These are phyloP conservation scores for Dendrothele bispora DNA, from an alignment of 768 basidiomycete genomes.

Conservation along the genomic window DNA sequence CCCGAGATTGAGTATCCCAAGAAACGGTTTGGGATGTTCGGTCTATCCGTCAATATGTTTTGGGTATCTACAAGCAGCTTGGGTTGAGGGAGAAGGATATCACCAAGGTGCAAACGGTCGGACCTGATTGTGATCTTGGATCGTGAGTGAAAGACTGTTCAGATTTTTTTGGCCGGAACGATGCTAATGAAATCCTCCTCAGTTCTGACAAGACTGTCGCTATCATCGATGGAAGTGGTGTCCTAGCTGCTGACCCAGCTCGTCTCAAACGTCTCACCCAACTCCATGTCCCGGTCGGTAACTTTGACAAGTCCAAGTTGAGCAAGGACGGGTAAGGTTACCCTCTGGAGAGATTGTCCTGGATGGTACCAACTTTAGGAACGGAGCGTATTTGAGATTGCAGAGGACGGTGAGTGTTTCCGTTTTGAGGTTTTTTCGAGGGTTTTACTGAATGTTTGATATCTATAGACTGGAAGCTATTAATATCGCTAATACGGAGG, in stretches of 20 bases:
- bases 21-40: constrained; percentile 94
- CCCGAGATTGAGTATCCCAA: constrained; percentile 95
- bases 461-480: constrained; percentile 78
- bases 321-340: constrained; percentile 80
- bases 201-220: constrained; percentile 93
- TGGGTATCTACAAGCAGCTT: constrained; percentile 93
- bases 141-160: no score
- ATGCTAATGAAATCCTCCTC: constrained; percentile 89
- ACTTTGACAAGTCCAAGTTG: constrained; percentile 84
- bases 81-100: constrained; percentile 93
- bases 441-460: neutral
- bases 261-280: constrained; percentile 92
- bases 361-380: constrained; percentile 96
- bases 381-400: constrained; percentile 94
- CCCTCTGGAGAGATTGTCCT: constrained; percentile 87
- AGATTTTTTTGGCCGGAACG: no score
- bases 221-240: constrained; percentile 94
- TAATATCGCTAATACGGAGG: constrained; percentile 97
- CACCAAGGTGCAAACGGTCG: constrained; percentile 97
- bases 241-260: constrained; percentile 84
- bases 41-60: constrained; percentile 91
- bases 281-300: constrained; percentile 71
- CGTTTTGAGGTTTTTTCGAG: neutral
- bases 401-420: constrained; percentile 68
- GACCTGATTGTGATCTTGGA: constrained; percentile 94